These are phyloP conservation scores for Malassezia japonica DNA, from an alignment of 1,284 basidiomycete species.

Conservation along the genomic window DNA sequence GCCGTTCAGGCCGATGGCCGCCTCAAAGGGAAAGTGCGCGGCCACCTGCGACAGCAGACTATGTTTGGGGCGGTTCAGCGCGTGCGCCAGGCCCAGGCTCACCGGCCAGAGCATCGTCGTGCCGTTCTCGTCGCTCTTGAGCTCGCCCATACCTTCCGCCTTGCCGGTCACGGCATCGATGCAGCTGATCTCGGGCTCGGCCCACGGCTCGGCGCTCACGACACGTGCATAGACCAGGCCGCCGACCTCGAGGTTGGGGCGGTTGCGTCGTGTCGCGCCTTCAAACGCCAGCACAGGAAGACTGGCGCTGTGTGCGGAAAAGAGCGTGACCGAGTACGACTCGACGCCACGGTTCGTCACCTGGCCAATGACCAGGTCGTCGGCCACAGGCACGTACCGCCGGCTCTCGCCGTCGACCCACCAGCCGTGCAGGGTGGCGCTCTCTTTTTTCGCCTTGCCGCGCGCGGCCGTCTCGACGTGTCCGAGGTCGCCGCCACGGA, in stretches of 20 bases:
- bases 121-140: slow-evolving; percentile 26
- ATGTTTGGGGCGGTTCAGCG: slow-evolving; percentile 24
- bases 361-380: slow-evolving; percentile 37
- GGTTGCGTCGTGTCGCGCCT: slow-evolving; percentile 44
- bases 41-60: slow-evolving; percentile 26
- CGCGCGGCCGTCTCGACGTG: slow-evolving; percentile 13
- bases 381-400: slow-evolving; percentile 31
- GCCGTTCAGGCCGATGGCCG: slow-evolving; percentile 41
- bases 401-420: slow-evolving; percentile 27
- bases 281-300: slow-evolving; percentile 43
- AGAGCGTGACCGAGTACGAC: slow-evolving; percentile 36
- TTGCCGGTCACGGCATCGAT: slow-evolving; percentile 38
- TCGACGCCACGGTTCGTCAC: slow-evolving; percentile 37
- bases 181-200: slow-evolving; percentile 44
- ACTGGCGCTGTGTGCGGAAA: slow-evolving; percentile 27
- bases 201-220: slow-evolving; percentile 26
- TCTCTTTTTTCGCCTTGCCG: neutral
- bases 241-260: slow-evolving; percentile 41
- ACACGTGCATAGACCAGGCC: slow-evolving; percentile 38
- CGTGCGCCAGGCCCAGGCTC: slow-evolving; percentile 18
- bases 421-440: slow-evolving; percentile 10
- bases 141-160: slow-evolving; percentile 38
- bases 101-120: slow-evolving; percentile 23
- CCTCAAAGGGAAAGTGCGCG: slow-evolving; percentile 39
- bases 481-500: slow-evolving; percentile 24